These are phyloP conservation scores for Debaryomyces subglobosus DNA, from an alignment of 1,139 yeast genomes.

Conservation along the genomic window DNA sequence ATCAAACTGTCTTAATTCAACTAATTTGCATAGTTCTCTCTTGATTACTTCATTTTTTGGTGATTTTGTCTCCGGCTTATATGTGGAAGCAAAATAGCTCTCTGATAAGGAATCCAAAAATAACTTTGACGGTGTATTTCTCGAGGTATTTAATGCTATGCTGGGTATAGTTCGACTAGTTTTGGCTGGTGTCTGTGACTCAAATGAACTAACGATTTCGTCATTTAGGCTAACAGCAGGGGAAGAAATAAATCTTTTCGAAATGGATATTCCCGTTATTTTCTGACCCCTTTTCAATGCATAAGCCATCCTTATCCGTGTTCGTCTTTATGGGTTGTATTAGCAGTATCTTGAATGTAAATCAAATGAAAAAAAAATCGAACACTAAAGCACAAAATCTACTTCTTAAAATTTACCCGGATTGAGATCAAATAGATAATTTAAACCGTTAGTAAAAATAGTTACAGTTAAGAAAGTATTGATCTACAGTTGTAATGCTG, in stretches of 20 bases:
- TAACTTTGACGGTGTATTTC: slow-evolving; percentile 12
- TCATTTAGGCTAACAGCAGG: slow-evolving; percentile 10
- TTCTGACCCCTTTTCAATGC: slow-evolving; percentile 7
- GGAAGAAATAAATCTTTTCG: slow-evolving; percentile 9
- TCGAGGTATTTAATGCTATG: slow-evolving; percentile 1
- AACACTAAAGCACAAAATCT: slow-evolving; percentile 1
- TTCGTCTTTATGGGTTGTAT: background rate
- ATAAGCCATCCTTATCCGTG: background rate
- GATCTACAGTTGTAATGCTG: background rate
- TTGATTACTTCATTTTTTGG: slow-evolving; percentile 14
- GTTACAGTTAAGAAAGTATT: background rate
- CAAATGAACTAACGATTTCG: slow-evolving; percentile 2
- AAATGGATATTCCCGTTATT: background rate
- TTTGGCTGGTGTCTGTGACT: slow-evolving; percentile 2
- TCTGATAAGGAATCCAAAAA: slow-evolving; percentile 15
- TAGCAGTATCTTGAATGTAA: background rate
- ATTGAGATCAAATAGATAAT: background rate
- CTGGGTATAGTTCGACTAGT: background rate
- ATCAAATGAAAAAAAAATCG: slow-evolving; percentile 1
- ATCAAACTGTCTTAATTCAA: slow-evolving; percentile 21
- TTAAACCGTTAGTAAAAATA: no score
- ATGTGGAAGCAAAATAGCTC: slow-evolving; percentile 15
- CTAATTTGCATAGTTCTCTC: slow-evolving; percentile 20
- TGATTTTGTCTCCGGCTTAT: background rate
- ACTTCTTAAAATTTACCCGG: background rate